phyloP scores from a whole-genome alignment of 495 filamentous ascomycete species.

The Aspergillus carlsbadensis region DNA sequence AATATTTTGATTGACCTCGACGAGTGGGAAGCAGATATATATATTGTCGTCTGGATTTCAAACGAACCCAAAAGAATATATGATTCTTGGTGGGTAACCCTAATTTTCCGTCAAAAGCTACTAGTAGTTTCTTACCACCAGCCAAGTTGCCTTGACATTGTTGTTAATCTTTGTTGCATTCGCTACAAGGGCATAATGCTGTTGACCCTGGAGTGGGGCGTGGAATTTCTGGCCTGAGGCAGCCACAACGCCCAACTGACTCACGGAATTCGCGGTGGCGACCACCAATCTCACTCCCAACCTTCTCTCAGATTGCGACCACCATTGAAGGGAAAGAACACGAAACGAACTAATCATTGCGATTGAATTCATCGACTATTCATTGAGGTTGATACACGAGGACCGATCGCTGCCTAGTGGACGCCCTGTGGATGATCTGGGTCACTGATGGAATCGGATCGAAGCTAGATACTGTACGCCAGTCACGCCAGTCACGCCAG shows the following conservation, averaged over 20 bases:
- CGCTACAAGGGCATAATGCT: too few relatives aligned
- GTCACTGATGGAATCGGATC: conserved; percentile 22
- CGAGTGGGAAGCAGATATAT: too few relatives aligned
- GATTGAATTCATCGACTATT: neutral
- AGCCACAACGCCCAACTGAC: neutral
- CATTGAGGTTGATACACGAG: neutral
- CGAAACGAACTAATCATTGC: neutral
- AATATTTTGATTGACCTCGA: too few relatives aligned
- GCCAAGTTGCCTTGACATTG: too few relatives aligned
- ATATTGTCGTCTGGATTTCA: too few relatives aligned
- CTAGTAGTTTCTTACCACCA: too few relatives aligned
- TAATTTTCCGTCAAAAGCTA: too few relatives aligned
- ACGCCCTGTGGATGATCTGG: conserved; percentile 17
- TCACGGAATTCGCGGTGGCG: neutral
- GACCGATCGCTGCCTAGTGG: conserved; percentile 9
- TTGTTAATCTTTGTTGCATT: too few relatives aligned
- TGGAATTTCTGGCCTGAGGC: conserved; percentile 2
- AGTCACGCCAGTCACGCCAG: neutral
- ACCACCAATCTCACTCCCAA: neutral
- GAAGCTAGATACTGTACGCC: too few relatives aligned
- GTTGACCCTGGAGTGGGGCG: neutral
- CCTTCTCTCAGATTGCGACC: neutral
- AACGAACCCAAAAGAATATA: too few relatives aligned
- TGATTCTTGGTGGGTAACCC: too few relatives aligned
- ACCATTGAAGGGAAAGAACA: neutral